phyloP scores from a whole-genome alignment of 2,329 filamentous ascomycete species.

The Monosporascus sp. region DNA sequence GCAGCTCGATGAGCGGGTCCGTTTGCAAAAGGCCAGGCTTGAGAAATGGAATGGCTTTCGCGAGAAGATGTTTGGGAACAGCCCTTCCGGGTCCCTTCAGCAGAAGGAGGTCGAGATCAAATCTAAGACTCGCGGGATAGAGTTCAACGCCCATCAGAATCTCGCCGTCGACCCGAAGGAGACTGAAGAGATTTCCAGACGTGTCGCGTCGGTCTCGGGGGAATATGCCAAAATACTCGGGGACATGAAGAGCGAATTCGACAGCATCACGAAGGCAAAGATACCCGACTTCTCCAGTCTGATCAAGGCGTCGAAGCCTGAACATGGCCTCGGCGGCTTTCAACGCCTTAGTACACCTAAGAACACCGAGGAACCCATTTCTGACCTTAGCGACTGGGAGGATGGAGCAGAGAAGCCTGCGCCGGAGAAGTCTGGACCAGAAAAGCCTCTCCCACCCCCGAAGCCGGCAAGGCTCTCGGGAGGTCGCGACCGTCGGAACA shows the following conservation, averaged over 20 bases:
- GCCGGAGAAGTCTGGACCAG: background rate
- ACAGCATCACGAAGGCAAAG: conserved; percentile 19
- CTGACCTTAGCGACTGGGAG: conserved; percentile 50
- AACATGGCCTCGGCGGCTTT: conserved; percentile 2
- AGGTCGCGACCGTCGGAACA: background rate
- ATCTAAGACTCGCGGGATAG: conserved; percentile 44
- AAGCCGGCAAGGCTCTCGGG: conserved; percentile 4
- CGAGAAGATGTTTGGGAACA: conserved; percentile 37
- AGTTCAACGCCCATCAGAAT: conserved; percentile 47
- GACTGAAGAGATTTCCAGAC: conserved; percentile 8
- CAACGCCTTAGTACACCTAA: conserved; percentile 2
- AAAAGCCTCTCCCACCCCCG: conserved; percentile 8
- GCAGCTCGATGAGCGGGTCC: conserved; percentile 64
- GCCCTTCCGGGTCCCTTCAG: conserved; percentile 17
- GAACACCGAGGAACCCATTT: conserved; percentile 29
- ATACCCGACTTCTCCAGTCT: conserved; percentile 23
- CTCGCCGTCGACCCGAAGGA: conserved; percentile 37
- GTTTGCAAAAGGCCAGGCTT: conserved; percentile 61
- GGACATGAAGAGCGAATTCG: conserved; percentile 36
- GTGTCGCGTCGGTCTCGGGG: conserved; percentile 21
- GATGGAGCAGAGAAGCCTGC: conserved; percentile 30
- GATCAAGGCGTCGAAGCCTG: conserved; percentile 12
- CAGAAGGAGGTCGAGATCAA: conserved; percentile 15
- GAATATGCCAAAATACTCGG: conserved; percentile 41
- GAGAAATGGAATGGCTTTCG: conserved; percentile 69